A percentile compares a stretch with the other conserved stretches of the same genome.
These are phyloP conservation scores for Letharia lupina DNA, from an alignment of 495 filamentous ascomycete species.

Conservation along the genomic window DNA sequence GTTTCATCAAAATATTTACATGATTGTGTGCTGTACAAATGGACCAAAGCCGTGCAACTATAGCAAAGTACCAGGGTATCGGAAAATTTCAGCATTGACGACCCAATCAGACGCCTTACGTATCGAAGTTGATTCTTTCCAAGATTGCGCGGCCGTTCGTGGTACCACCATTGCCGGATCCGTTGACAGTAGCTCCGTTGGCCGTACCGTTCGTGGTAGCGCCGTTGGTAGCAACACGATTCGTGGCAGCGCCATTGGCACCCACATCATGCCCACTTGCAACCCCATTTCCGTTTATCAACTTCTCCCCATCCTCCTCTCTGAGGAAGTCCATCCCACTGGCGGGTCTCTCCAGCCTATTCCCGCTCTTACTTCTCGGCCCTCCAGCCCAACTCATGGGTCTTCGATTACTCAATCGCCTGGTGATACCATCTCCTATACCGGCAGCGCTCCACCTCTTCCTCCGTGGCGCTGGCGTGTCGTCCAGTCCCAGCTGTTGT, in stretches of 20 bases:
- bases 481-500: slow-evolving; percentile 49
- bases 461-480: not conserved
- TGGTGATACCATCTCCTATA: slow-evolving; percentile 1
- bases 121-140: not conserved
- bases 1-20: too few species aligned
- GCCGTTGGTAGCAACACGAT: not conserved
- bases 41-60: too few species aligned
- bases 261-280: not conserved
- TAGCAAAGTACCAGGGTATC: not conserved
- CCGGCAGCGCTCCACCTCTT: slow-evolving; percentile 12
- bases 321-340: not conserved
- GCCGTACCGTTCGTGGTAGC: not conserved
- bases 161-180: not conserved
- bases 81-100: not conserved
- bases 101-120: not conserved
- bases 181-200: not conserved
- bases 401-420: slow-evolving; percentile 10
- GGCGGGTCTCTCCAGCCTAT: not conserved
- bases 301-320: slow-evolving; percentile 7
- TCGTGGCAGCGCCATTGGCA: not conserved
- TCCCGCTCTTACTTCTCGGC: slow-evolving; percentile 16
- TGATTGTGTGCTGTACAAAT: too few species aligned
- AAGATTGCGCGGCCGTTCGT: not conserved
- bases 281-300: not conserved
- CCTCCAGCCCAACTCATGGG: slow-evolving; percentile 17